Evolutionary conservation across 2,329 filamentous ascomycete genomes (phyloP), one percentile per base, ranked within the genome.

Genomic region (Aulographum hederae): DNA sequence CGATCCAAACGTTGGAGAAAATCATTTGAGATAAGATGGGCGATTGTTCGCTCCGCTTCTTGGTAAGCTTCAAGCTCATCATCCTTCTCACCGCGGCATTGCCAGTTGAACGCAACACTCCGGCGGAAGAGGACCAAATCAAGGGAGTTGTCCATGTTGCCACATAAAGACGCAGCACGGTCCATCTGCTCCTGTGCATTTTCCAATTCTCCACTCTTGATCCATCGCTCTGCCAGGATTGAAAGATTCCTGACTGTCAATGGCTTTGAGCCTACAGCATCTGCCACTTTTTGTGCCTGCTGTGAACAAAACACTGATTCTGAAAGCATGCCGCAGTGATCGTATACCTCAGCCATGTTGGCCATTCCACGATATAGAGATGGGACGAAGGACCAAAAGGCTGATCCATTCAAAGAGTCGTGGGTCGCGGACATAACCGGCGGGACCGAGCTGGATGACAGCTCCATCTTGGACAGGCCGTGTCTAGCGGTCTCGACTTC

Each of bases 261-360:
- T 10, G 73, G 61, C 21, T 67, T 61, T 0, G 78, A 73, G 30
- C 67, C 60, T 6, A 78, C 68, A n/a, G 67, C 69, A 36, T 66
- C 63, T 15, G 80, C 80, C 37, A 92, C 68, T 44, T 78, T 81
- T 33, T 77, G 62, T 0, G 84, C 84, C 43, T 89, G 78, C 41
- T 94, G 78, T 2, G 78, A 75, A 42, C 92, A 91, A 48, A 85
- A 89, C 1, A 86, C 57, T 2, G 86, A 86, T 49, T 95, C 86
- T 37, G 81, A 74, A 39, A 84, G 81, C 54, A 92, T 68, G 18
- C 89, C 89, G 39, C 89, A 69, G 40, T 92, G 77, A 1, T 78
- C 72, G 42, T 85, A 93, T 1, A 92, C 60, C 3, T 67, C 66
- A 1, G 82, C 82, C 3, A 93, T 66, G 35, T 84, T 74, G 37